Evolutionary conservation across 1,139 yeast species (phyloP), one percentile per base, ranked within the genome.

Genomic region (Scheffersomyces cryptocercus): DNA sequence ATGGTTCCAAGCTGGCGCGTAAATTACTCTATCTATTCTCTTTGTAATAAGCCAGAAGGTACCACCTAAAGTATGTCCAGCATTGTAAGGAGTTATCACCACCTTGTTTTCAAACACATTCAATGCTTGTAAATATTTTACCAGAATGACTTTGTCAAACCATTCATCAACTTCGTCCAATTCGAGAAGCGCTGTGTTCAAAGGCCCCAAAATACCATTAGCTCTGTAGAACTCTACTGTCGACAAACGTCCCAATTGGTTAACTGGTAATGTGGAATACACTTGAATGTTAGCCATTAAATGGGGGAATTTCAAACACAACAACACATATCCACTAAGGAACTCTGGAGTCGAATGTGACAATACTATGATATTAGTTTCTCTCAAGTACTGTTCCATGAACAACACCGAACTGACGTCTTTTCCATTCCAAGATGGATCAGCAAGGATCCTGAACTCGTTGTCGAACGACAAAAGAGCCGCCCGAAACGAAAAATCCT

Each of bases 1-100:
- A 62, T 93, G 99, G 61, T 91, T 91, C 98, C 99, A 93, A 38
- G 88, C 84, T 3, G 95, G 93, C 0, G 97, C 96, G 63, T 90
- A 89, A 3, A 93, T 73, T 13, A 90, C 71, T 49, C 85, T 86
- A 52, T 93, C 97, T 24, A 85, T 78, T 52, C 86, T 83, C 51
- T 83, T 83, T 42, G 81, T 77, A 20, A 91, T 67, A 37, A 85
- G 70, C 98, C 98, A 93, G 43, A 86, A 79, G 0, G 89, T 83
- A 7, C 99, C 98, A 45, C 99, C 99, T 33, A 95, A 74, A 0
- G 96, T 77, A 60, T 89, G 97, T 1, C 99, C 99, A 0, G 98
- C 86, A 62, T 88, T 89, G 54, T 84, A 84, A 0, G 98, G 96
- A 0, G 96, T 85, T 12, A 91, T 68, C 1, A 80, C 72, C 15